Percentiles rank a stretch among this genome's conserved stretches.
Conservation (phyloP, 768 basidiomycete species). For the Kwoniella bestiolae region DNA sequence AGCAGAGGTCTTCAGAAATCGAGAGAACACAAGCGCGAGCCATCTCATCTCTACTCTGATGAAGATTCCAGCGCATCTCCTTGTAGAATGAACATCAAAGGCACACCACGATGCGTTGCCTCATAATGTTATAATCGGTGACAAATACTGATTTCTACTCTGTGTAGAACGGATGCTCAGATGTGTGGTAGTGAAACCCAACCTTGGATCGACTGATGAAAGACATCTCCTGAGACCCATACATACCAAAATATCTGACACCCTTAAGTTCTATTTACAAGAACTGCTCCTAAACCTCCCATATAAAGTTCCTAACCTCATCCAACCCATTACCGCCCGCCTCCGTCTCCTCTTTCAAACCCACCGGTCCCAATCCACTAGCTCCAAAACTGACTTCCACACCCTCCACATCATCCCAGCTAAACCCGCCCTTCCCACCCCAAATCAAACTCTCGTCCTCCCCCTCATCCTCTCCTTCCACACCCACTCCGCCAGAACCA, state of each 20-base stretch:
- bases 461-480: constrained; percentile 28
- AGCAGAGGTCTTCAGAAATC: too few relatives aligned
- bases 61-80: too few relatives aligned
- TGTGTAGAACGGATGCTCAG: too few relatives aligned
- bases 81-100: too few relatives aligned
- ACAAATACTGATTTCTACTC: too few relatives aligned
- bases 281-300: constrained; percentile 18
- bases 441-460: constrained; percentile 51
- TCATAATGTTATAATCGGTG: too few relatives aligned
- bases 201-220: too few relatives aligned
- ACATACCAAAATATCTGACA: neutral
- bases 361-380: constrained; percentile 32
- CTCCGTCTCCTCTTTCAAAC: constrained; percentile 16
- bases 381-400: constrained; percentile 50
- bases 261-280: neutral
- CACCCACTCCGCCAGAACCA: constrained; percentile 11
- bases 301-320: constrained; percentile 40
- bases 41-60: too few relatives aligned
- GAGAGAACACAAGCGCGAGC: too few relatives aligned
- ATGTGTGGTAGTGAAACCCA: too few relatives aligned
- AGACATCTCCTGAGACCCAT: too few relatives aligned
- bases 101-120: too few relatives aligned
- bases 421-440: constrained; percentile 51
- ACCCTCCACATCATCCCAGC: constrained; percentile 55
- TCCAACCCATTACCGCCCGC: constrained; percentile 47